Conservation (phyloP, 2,329 filamentous ascomycete genomes). For the Exophiala viscosa region DNA sequence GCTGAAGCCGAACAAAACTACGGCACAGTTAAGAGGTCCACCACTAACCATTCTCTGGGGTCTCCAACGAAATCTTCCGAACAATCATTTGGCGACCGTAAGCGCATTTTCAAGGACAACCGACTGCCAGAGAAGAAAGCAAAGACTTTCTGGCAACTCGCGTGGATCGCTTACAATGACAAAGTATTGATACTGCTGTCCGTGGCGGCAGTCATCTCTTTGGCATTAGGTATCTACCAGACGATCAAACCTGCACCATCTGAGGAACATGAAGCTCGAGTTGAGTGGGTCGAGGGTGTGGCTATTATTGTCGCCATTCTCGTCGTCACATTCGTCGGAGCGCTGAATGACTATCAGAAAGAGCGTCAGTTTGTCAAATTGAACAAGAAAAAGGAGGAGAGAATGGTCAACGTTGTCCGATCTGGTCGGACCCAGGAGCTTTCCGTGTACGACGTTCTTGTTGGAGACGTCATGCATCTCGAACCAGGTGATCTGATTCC, state of each 20-base stretch:
- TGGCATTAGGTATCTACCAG: constrained; percentile 66
- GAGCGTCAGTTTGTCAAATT: constrained; percentile 76
- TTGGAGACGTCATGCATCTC: constrained; percentile 69
- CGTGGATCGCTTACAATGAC: constrained; percentile 76
- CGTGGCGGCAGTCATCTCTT: constrained; percentile 64
- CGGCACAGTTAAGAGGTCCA: constrained; percentile 23
- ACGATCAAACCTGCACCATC: constrained; percentile 29
- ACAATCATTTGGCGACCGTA: constrained; percentile 57
- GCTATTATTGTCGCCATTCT: constrained; percentile 73
- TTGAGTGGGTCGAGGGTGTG: constrained; percentile 79
- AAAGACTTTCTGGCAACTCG: constrained; percentile 62
- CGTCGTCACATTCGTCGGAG: constrained; percentile 71
- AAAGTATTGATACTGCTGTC: constrained; percentile 69
- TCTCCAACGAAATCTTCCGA: constrained; percentile 22
- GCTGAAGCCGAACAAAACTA: constrained; percentile 19
- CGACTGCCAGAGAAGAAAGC: constrained; percentile 62
- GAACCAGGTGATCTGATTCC: constrained; percentile 71
- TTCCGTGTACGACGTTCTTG: constrained; percentile 66
- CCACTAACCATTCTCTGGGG: constrained; percentile 19
- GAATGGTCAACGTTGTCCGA: constrained; percentile 70
- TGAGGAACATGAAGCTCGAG: constrained; percentile 44
- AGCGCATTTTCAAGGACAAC: constrained; percentile 66
- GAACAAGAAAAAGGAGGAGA: constrained; percentile 75
- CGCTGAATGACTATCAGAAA: constrained; percentile 79
- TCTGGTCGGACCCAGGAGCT: constrained; percentile 68